Evolutionary conservation across 345 rosid genomes (phyloP).

Genomic region (Kandelia obovata): DNA sequence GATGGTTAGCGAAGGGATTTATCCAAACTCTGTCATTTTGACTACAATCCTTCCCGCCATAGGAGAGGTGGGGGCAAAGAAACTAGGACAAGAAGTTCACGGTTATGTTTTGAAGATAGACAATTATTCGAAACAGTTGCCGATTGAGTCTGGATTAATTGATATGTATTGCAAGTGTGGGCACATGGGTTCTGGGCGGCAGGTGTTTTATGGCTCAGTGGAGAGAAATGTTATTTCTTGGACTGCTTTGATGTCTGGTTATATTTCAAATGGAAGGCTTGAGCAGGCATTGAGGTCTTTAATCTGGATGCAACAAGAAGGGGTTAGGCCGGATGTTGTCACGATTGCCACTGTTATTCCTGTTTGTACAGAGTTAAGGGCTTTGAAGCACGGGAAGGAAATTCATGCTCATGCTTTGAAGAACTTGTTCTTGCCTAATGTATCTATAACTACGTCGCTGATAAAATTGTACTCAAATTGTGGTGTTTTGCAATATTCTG

Average conservation of each 20-base stretch:
- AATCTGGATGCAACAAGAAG: slow-evolving; percentile 97
- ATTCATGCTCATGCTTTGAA: slow-evolving; percentile 77
- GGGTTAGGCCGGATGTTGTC: slow-evolving; percentile 69
- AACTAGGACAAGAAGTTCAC: slow-evolving; percentile 72
- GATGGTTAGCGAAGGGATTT: slow-evolving; percentile 61
- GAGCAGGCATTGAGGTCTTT: slow-evolving; percentile 85
- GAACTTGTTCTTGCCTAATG: slow-evolving; percentile 66
- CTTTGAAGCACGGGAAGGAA: slow-evolving; percentile 72
- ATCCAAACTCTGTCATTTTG: slow-evolving; percentile 66
- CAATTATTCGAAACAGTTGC: slow-evolving; percentile 40
- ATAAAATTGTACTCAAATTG: slow-evolving; percentile 86
- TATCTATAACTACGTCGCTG: slow-evolving; percentile 64
- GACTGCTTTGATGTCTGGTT: slow-evolving; percentile 89
- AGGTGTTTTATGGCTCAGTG: slow-evolving; percentile 54
- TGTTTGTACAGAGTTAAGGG: slow-evolving; percentile 64
- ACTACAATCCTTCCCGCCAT: slow-evolving; percentile 63
- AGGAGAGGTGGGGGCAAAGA: slow-evolving; percentile 54
- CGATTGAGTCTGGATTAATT: slow-evolving; percentile 67
- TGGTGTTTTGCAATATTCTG: slow-evolving; percentile 45
- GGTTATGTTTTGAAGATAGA: slow-evolving; percentile 55
- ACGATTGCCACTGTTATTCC: slow-evolving; percentile 73
- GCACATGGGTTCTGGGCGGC: slow-evolving; percentile 63
- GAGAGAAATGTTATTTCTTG: slow-evolving; percentile 75
- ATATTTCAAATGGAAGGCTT: slow-evolving; percentile 60
- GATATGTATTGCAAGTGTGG: slow-evolving; percentile 90